phyloP scores from a whole-genome alignment of 2,329 filamentous ascomycete species.

The Fusarium proliferatum region DNA sequence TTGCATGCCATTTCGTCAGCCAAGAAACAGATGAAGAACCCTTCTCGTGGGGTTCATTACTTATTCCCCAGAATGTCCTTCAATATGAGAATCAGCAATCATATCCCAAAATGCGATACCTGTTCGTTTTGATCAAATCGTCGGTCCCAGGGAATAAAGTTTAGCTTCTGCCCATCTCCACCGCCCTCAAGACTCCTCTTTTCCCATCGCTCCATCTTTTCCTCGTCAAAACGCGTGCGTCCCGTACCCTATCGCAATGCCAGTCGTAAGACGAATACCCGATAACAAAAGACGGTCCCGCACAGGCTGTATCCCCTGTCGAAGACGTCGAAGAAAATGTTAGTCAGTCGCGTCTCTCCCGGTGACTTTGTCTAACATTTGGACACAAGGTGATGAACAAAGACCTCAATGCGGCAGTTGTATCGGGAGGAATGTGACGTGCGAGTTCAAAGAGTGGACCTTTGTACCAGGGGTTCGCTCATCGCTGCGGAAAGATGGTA shows the following conservation, averaged over 20 bases:
- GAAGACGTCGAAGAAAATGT: conserved; percentile 35
- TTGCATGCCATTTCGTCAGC: background rate
- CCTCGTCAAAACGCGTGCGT: background rate
- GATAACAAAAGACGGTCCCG: conserved; percentile 27
- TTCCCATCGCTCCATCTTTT: conserved; percentile 4
- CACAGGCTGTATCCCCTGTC: conserved; percentile 29
- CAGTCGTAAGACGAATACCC: conserved; percentile 28
- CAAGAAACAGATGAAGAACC: background rate
- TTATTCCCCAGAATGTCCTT: fast-evolving
- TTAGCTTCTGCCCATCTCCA: background rate
- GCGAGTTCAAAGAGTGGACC: conserved; percentile 35
- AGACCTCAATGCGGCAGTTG: conserved; percentile 30
- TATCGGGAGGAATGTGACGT: conserved; percentile 23
- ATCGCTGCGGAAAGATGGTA: background rate
- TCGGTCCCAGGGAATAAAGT: background rate
- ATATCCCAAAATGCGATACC: background rate
- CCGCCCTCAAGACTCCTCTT: conserved; percentile 19
- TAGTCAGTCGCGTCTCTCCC: background rate
- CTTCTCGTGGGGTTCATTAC: too few relatives aligned
- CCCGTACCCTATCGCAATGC: conserved; percentile 23
- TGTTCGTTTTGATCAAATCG: background rate
- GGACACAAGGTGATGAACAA: conserved; percentile 19
- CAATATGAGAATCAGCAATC: background rate
- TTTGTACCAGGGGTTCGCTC: conserved; percentile 21
- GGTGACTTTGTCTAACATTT: background rate